Evolutionary conservation across 2,329 filamentous ascomycete species (phyloP).

Genomic region (Diaporthe amygdali): DNA sequence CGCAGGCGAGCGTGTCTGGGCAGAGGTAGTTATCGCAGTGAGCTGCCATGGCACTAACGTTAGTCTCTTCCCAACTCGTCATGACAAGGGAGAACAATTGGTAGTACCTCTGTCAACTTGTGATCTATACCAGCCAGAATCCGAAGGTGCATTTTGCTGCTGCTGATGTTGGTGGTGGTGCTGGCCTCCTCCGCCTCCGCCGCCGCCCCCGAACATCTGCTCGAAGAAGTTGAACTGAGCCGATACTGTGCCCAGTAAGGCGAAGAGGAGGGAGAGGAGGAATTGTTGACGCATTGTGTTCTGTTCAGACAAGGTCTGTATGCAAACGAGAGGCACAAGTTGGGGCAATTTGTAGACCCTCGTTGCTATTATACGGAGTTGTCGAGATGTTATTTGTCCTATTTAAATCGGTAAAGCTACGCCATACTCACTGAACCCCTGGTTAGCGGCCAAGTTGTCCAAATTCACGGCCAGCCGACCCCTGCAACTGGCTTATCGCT

Average conservation of each 20-base stretch:
- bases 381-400: not conserved
- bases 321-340: not conserved
- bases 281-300: slow-evolving; percentile 38
- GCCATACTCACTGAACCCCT: not conserved
- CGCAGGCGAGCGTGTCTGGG: slow-evolving; percentile 91
- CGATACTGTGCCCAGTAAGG: slow-evolving; percentile 65
- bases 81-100: not conserved
- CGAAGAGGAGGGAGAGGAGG: slow-evolving; percentile 51
- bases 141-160: slow-evolving; percentile 82
- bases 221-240: slow-evolving; percentile 98
- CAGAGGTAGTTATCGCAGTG: slow-evolving; percentile 93
- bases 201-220: slow-evolving; percentile 83
- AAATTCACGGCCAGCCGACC: slow-evolving; percentile 3
- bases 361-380: not conserved
- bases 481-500: slow-evolving; percentile 18
- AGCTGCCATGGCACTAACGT: slow-evolving; percentile 51
- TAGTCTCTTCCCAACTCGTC: not conserved
- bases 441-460: slow-evolving; percentile 18
- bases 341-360: not conserved
- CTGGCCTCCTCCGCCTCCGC: slow-evolving; percentile 35
- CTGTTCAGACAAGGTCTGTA: not conserved
- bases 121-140: slow-evolving; percentile 79
- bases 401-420: not conserved
- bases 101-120: slow-evolving; percentile 69
- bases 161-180: slow-evolving; percentile 62